Conservation (phyloP, 179 eudicot genomes). For the Gypsophila paniculata region DNA sequence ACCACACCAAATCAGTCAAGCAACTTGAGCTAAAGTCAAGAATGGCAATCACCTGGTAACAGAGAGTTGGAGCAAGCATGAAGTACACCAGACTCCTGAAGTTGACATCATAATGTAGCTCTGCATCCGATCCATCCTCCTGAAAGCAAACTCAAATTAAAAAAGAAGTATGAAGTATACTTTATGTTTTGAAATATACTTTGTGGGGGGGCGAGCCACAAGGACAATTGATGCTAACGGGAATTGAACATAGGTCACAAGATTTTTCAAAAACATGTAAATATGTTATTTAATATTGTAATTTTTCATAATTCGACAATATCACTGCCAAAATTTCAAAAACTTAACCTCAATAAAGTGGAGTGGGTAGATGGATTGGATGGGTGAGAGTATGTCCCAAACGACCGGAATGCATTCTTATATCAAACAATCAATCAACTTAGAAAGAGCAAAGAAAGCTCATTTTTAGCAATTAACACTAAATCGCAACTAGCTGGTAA, state of each 20-base stretch:
- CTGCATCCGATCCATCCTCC: constrained; percentile 48
- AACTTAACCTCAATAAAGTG: no score
- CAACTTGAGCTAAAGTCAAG: neutral
- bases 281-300: no score
- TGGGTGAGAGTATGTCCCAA: neutral
- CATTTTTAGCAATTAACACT: neutral
- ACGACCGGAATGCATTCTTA: neutral
- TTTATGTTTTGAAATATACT: no score
- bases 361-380: no score
- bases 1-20: neutral
- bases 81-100: constrained; percentile 74
- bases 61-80: constrained; percentile 93
- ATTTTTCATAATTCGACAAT: no score
- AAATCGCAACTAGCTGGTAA: neutral
- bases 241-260: no score
- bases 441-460: neutral
- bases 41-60: constrained; percentile 70
- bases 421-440: neutral
- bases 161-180: constrained; percentile 16
- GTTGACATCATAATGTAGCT: constrained; percentile 57
- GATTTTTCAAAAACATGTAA: no score
- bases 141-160: constrained; percentile 35
- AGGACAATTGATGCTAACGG: no score
- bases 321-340: no score
- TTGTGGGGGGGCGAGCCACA: no score